Base-by-base conservation (phyloP, 441 rosid genomes). In the Adansonia rubrostipa region DNA sequence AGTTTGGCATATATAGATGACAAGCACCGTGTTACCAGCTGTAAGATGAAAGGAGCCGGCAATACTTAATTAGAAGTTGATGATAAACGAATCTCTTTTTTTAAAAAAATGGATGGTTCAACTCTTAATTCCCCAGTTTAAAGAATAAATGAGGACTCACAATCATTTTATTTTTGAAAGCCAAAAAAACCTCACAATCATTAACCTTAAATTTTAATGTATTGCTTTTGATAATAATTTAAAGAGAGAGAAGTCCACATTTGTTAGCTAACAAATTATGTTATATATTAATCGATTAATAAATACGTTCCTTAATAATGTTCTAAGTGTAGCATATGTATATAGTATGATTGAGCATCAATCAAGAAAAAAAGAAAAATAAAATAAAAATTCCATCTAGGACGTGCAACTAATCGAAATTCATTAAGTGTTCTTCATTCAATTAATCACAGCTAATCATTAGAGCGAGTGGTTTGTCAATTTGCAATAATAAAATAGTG, bases 231-330 rank as follows among this genome's bases (percentile, higher is more conserved):
- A 11, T 48, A 24, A 15, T 73, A 20, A 53, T 14, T 36, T 63
- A 42, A 14, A 58, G 62, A 28, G 44, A 58, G 76, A 54, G 70
- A 78, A 53, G 76, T 73, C 77, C 50, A 71, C 65, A 76, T 63
- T 68, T 62, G 80, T 62, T 72, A 70, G 61, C 40, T 9, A 73
- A 71, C 9, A 15, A 71, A 48, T 14, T 11, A 58, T 8, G 61
- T 48, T 33, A 40, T 24, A 57, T 24, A 36, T 5, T 4, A 5
- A 58, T 33, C 3, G 54, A 67, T 44, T 67, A 67, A 0, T 9
- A 7, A 24, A 24, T 4, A 28, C 40, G 14, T 51, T 24, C 51
- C 4, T 47, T 20, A 47, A 47, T 68, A 22, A 47, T 68, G 36
- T 20, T 5, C 13, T 9, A 73, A 19, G 28, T 20, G 64, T 15